A percentile compares a stretch with the other conserved stretches of the same genome.
phyloP scores from a whole-genome alignment of 2,329 filamentous ascomycete species.

The Aureobasidium lini region DNA sequence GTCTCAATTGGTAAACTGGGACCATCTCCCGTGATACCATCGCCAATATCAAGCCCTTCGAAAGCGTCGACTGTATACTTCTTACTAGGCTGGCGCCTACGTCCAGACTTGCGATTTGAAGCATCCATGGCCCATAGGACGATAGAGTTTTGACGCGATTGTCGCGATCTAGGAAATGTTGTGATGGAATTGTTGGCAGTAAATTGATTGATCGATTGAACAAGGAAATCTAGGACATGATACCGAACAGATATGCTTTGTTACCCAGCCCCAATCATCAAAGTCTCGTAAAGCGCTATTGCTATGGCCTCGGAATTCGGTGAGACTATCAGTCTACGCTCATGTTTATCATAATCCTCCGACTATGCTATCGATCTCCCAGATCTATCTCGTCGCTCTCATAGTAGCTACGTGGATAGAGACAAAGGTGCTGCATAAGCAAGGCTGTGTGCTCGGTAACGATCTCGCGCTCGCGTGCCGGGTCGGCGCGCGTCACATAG shows the following conservation, averaged over 20 bases:
- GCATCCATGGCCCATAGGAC: neutral
- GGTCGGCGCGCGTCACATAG: neutral
- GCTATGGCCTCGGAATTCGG: too few species aligned
- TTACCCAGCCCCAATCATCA: neutral
- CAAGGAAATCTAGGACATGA: neutral
- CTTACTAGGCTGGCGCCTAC: conserved; percentile 18
- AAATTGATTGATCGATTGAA: neutral
- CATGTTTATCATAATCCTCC: too few species aligned
- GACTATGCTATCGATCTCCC: too few species aligned
- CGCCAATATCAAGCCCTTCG: conserved; percentile 26
- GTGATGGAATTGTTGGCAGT: too few species aligned
- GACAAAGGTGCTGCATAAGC: neutral
- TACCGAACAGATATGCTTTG: neutral
- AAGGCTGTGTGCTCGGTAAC: neutral
- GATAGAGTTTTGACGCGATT: neutral
- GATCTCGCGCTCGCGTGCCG: neutral
- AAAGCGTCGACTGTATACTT: conserved; percentile 30
- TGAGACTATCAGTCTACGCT: too few species aligned
- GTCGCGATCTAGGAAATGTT: neutral
- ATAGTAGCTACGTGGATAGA: too few species aligned
- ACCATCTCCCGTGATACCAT: conserved; percentile 27
- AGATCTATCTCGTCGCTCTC: too few species aligned
- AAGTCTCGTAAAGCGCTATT: neutral
- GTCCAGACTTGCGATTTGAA: conserved; percentile 12
- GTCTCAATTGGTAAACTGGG: neutral